Evolutionary conservation across 345 rosid species (phyloP).

Genomic region (Populus pruinosa): DNA sequence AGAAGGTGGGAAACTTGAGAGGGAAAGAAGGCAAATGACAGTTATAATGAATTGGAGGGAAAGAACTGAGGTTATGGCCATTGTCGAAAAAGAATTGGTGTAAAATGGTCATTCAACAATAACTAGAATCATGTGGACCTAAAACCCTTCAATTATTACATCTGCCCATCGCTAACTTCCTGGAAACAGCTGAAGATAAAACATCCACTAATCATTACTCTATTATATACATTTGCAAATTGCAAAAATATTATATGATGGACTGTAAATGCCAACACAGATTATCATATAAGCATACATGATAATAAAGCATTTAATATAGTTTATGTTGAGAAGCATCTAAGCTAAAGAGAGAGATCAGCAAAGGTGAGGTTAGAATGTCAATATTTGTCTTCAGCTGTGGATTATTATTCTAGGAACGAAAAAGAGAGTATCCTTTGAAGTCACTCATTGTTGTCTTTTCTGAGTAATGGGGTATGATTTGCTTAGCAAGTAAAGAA

Average conservation of each 20-base stretch:
- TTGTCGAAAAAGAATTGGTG: background rate
- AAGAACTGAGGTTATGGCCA: slow-evolving; percentile 10
- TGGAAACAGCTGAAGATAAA: background rate
- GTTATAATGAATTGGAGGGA: slow-evolving; percentile 8
- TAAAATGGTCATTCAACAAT: background rate
- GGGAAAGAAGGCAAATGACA: slow-evolving; percentile 17
- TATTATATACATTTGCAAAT: background rate
- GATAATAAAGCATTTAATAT: background rate
- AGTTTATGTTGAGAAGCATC: background rate
- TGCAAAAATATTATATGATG: background rate
- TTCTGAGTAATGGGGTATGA: slow-evolving; percentile 1
- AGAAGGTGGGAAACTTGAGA: slow-evolving; percentile 36
- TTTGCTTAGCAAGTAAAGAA: slow-evolving; percentile 21
- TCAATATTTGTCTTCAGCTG: slow-evolving; percentile 22
- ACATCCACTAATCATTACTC: background rate
- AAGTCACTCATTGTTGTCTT: slow-evolving; percentile 25
- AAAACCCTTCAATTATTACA: background rate
- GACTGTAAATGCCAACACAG: background rate
- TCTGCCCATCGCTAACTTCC: background rate
- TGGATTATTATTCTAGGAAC: slow-evolving; percentile 3
- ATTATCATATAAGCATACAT: background rate
- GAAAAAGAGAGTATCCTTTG: slow-evolving; percentile 10
- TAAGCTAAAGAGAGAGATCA: background rate
- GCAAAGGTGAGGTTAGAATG: slow-evolving; percentile 12
- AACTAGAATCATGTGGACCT: background rate